Evolutionary conservation across 352 stramenopile genomes (phyloP), one percentile per base, ranked within the genome.

Genomic region (Blastocystis sp.): DNA sequence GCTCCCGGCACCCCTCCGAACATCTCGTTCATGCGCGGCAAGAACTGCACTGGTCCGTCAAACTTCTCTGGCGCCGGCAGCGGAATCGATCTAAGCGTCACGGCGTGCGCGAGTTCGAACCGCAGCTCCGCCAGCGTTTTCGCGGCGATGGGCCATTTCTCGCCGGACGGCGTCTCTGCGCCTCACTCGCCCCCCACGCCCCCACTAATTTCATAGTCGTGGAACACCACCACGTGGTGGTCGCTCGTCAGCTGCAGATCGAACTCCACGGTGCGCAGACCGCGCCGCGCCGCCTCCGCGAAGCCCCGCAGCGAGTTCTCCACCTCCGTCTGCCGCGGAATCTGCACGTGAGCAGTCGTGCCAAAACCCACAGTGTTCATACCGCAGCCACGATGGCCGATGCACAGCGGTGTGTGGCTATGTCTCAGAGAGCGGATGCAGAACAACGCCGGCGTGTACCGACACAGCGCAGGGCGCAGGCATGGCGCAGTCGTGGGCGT

Each of bases 231-330:
- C 28, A 80, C 68, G 9, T 76, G 38, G 19, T 34, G 9, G 62
- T 89, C 84, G 10, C 42, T 6, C 34, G 84, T 59, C 40, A 89
- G 62, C 64, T 89, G 84, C 2, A 89, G 52, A 66, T 89, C 84
- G 52, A 76, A 74, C 42, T 74, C 64, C 7, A 88, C 77, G 0
- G 40, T 61, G 34, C 38, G 76, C 59, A 88, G 48, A 17, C 61
- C 77, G 38, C 77, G 62, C 4, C 21, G 19, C 19, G 4, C 2
- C 3, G 77, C 77, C 54, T 88, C 60, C n/a, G n/a, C 59, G 68
- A 84, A 82, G n/a, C 84, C 71, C 17, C 34, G 74, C 17, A 84
- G 74, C 2, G 74, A 84, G 28, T 84, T 84, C 24, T 84, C 74
- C 21, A 84, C 71, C 57, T 69, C 84, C 38, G 10, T 54, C 57